A percentile compares a stretch with the other conserved stretches of the same genome.
Evolutionary conservation across 2,329 filamentous ascomycete genomes (phyloP).

Genomic region (Neonectria coccinea): DNA sequence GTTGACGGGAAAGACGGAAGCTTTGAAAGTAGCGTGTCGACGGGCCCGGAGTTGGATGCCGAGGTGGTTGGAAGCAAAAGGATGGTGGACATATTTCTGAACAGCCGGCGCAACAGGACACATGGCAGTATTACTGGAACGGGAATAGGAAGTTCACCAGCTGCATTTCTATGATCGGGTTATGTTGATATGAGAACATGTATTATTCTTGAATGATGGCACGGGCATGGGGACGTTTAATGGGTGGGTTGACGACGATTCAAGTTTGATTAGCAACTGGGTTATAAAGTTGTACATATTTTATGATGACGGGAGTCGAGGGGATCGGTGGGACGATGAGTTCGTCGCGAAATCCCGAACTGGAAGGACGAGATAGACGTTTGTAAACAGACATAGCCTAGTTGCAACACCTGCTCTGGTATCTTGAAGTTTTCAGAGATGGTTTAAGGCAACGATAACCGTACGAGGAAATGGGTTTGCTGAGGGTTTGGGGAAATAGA

Average conservation of each 20-base stretch:
- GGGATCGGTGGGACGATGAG: neutral
- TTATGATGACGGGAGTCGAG: neutral
- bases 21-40: neutral
- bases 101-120: conserved; percentile 58
- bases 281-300: neutral
- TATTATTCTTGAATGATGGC: conserved; percentile 1
- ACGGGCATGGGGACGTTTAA: neutral
- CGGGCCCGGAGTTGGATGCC: conserved; percentile 41
- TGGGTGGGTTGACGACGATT: neutral
- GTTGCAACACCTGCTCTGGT: neutral
- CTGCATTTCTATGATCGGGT: conserved; percentile 48
- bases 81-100: conserved; percentile 68
- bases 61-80: conserved; percentile 59
- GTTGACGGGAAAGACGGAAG: conserved; percentile 30
- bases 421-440: neutral
- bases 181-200: neutral
- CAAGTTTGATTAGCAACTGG: neutral
- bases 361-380: conserved; percentile 3
- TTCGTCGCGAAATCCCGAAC: neutral
- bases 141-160: conserved; percentile 45
- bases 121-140: conserved; percentile 47
- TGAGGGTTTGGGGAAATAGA: neutral
- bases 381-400: conserved; percentile 12
- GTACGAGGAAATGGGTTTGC: neutral
- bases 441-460: neutral